Percentiles rank a stretch among this genome's conserved stretches.
These are phyloP conservation scores for Chaetomium tenue DNA, from an alignment of 495 filamentous ascomycete genomes.

Conservation along the genomic window DNA sequence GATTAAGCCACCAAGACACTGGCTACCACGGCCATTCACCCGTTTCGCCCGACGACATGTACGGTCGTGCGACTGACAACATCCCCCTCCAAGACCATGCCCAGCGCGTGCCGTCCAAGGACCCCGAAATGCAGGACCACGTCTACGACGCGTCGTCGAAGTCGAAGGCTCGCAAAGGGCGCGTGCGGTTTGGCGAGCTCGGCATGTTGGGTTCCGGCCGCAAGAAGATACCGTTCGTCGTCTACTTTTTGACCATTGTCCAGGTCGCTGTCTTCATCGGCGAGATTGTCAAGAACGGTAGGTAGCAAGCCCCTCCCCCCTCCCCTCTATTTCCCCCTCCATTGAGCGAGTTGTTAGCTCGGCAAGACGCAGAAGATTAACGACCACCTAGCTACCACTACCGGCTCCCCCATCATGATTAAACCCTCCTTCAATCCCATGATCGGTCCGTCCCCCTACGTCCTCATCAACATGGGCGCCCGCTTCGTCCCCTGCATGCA, in stretches of 20 bases:
- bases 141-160: slow-evolving; percentile 46
- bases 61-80: slow-evolving; percentile 54
- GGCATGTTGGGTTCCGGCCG: slow-evolving; percentile 48
- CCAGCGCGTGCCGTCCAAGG: slow-evolving; percentile 35
- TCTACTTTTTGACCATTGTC: slow-evolving; percentile 72
- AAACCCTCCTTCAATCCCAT: slow-evolving; percentile 89
- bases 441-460: slow-evolving; percentile 87
- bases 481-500: slow-evolving; percentile 95
- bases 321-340: no score
- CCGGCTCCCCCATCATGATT: slow-evolving; percentile 77
- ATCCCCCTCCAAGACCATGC: slow-evolving; percentile 62
- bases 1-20: slow-evolving; percentile 51
- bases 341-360: not conserved
- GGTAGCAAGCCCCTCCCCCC: slow-evolving; percentile 24
- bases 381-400: slow-evolving; percentile 53
- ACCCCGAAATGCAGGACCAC: slow-evolving; percentile 50
- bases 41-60: slow-evolving; percentile 42
- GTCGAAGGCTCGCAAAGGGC: slow-evolving; percentile 28
- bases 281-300: slow-evolving; percentile 81
- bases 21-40: slow-evolving; percentile 54
- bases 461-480: slow-evolving; percentile 95
- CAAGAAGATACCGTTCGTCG: slow-evolving; percentile 73
- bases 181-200: slow-evolving; percentile 48
- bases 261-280: slow-evolving; percentile 88
- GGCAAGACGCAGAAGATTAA: slow-evolving; percentile 23